Conservation (phyloP, 495 filamentous ascomycete genomes). For the Podospora pseudopauciseta region DNA sequence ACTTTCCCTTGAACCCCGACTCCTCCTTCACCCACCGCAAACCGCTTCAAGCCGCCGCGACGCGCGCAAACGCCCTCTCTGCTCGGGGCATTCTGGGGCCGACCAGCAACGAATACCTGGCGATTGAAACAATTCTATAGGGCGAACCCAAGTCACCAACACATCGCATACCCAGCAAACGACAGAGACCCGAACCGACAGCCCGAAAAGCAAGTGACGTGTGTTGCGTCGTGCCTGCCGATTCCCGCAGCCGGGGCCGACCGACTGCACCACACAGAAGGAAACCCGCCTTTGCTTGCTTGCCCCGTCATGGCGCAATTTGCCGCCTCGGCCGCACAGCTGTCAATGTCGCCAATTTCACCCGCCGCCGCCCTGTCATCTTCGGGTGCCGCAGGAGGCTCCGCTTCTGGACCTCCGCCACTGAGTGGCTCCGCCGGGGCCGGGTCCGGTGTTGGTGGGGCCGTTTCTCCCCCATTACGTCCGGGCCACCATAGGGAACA, state of each 20-base stretch:
- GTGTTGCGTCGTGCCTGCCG: not conserved
- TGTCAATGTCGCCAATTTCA: slow-evolving; percentile 28
- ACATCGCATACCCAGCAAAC: not conserved
- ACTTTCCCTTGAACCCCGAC: slow-evolving; percentile 12
- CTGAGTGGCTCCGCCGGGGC: slow-evolving; percentile 21
- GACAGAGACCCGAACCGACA: not conserved
- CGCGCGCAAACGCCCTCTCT: not conserved
- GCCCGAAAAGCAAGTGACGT: not conserved
- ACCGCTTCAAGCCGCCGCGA: slow-evolving; percentile 33
- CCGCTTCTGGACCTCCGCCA: slow-evolving; percentile 20
- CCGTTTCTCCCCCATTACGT: slow-evolving; percentile 8
- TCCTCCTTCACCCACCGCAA: slow-evolving; percentile 29
- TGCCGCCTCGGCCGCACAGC: slow-evolving; percentile 27
- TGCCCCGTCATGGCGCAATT: slow-evolving; percentile 32
- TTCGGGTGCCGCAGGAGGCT: slow-evolving; percentile 21
- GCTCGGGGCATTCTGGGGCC: slow-evolving; percentile 4
- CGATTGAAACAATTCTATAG: slow-evolving; percentile 1
- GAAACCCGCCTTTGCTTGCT: not conserved
- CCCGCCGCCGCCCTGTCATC: slow-evolving; percentile 27
- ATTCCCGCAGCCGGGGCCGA: not conserved
- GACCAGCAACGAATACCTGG: not conserved
- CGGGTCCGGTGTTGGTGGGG: slow-evolving; percentile 6
- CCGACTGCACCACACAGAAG: not conserved
- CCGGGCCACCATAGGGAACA: slow-evolving; percentile 12
- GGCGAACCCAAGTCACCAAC: not conserved